A percentile compares a stretch with the other conserved stretches of the same genome.
Conservation (phyloP, 1,284 basidiomycete species). For the Puccinia novopanici region DNA sequence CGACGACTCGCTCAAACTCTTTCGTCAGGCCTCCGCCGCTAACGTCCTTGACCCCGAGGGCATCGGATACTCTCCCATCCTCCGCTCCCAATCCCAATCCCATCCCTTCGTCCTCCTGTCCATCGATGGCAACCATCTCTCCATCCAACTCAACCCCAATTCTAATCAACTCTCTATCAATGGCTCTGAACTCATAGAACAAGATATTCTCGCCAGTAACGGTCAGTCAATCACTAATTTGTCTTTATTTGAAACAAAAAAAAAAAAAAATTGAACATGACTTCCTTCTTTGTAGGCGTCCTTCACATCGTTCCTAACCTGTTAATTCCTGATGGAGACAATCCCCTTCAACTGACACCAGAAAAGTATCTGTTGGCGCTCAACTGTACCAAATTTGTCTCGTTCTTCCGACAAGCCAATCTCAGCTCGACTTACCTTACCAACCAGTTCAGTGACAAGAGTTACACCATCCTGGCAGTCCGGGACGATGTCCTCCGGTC, state of each 20-base stretch:
- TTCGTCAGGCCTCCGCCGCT: slow-evolving; percentile 64
- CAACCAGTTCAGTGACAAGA: slow-evolving; percentile 63
- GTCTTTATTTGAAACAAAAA: background rate
- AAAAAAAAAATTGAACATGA: too few relatives aligned
- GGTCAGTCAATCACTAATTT: slow-evolving; percentile 59
- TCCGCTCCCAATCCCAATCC: slow-evolving; percentile 54
- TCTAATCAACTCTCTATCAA: slow-evolving; percentile 64
- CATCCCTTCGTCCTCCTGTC: slow-evolving; percentile 65
- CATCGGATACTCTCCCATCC: slow-evolving; percentile 69
- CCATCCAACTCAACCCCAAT: slow-evolving; percentile 65
- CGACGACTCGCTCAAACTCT: slow-evolving; percentile 73
- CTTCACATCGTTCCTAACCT: slow-evolving; percentile 83
- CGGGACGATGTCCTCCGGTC: slow-evolving; percentile 74
- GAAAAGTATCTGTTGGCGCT: slow-evolving; percentile 89
- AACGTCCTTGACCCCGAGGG: slow-evolving; percentile 67
- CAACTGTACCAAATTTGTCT: slow-evolving; percentile 87
- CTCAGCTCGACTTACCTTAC: slow-evolving; percentile 77
- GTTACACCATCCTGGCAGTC: slow-evolving; percentile 82
- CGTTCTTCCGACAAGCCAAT: slow-evolving; percentile 77
- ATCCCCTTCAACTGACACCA: slow-evolving; percentile 72
- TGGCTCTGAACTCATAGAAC: slow-evolving; percentile 66
- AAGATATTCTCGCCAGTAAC: slow-evolving; percentile 88
- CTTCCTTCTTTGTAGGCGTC: slow-evolving; percentile 65
- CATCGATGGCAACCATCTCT: slow-evolving; percentile 69
- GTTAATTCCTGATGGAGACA: slow-evolving; percentile 72